A percentile compares a stretch with the other conserved stretches of the same genome.
Conservation (phyloP, 2,329 filamentous ascomycete genomes). For the Tolypocladium sp. region DNA sequence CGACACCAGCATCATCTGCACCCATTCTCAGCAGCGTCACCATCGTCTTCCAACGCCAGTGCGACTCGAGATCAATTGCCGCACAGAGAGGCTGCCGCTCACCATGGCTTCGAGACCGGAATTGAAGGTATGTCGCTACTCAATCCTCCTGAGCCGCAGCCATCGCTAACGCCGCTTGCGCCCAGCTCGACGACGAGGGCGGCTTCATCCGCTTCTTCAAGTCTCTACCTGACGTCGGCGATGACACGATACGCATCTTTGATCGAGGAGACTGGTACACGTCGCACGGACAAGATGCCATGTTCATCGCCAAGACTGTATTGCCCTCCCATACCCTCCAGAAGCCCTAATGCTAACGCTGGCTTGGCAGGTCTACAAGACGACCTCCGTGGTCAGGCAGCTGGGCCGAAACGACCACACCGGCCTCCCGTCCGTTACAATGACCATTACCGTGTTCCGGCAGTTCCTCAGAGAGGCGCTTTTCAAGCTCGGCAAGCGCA, state of each 20-base stretch:
- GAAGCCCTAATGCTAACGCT: background rate
- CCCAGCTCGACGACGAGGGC: conserved; percentile 85
- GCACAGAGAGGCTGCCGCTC: conserved; percentile 1
- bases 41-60: background rate
- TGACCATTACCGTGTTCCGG: conserved; percentile 89
- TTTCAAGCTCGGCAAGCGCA: conserved; percentile 79
- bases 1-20: conserved; percentile 1
- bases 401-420: conserved; percentile 76
- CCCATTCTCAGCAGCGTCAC: background rate
- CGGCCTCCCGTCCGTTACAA: conserved; percentile 86
- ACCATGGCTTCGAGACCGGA: conserved; percentile 65
- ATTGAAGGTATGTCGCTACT: conserved; percentile 46
- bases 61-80: background rate
- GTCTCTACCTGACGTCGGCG: conserved; percentile 61
- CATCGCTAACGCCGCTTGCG: background rate
- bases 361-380: conserved; percentile 93
- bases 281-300: conserved; percentile 78
- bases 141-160: background rate
- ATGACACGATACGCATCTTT: conserved; percentile 80
- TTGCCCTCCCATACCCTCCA: background rate
- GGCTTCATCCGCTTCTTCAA: conserved; percentile 97
- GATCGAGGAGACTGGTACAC: conserved; percentile 94
- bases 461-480: conserved; percentile 93
- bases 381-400: conserved; percentile 86
- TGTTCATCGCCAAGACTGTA: conserved; percentile 72